phyloP scores from a whole-genome alignment of 768 basidiomycete genomes.

The Kwoniella dendrophila region DNA sequence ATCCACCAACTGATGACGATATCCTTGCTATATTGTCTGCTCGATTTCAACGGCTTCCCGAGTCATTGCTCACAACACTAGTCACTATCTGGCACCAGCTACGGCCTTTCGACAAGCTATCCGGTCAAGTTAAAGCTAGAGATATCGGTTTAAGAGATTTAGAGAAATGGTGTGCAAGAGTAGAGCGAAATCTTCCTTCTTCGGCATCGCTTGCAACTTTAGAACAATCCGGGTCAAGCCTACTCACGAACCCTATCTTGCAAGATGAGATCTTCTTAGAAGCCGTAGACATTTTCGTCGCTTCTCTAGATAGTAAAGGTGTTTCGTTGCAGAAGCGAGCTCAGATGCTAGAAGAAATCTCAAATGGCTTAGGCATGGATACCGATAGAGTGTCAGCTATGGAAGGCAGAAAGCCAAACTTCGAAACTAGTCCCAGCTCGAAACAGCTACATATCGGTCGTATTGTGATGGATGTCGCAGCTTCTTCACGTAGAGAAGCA shows the following conservation, averaged over 20 bases:
- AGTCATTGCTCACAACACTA: constrained; percentile 60
- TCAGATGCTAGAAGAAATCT: constrained; percentile 63
- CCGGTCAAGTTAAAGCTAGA: constrained; percentile 41
- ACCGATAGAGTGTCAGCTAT: constrained; percentile 75
- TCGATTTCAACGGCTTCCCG: constrained; percentile 68
- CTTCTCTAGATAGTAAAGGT: constrained; percentile 57
- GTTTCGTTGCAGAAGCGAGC: constrained; percentile 29
- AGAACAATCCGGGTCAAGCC: constrained; percentile 50
- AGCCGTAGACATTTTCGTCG: constrained; percentile 89
- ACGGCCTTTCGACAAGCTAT: constrained; percentile 29
- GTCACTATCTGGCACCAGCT: constrained; percentile 73
- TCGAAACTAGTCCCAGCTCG: constrained; percentile 64
- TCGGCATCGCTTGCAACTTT: constrained; percentile 54
- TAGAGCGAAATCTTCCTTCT: constrained; percentile 66
- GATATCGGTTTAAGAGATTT: constrained; percentile 73
- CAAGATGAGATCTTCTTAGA: constrained; percentile 88
- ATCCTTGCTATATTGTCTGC: constrained; percentile 69
- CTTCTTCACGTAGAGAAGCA: constrained; percentile 13
- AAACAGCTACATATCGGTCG: constrained; percentile 67
- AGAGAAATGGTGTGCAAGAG: constrained; percentile 77
- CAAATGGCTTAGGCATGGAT: constrained; percentile 68
- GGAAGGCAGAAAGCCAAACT: constrained; percentile 66
- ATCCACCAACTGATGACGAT: constrained; percentile 68
- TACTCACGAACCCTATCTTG: constrained; percentile 69
- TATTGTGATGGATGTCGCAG: constrained; percentile 56